phyloP scores from a whole-genome alignment of 2,329 filamentous ascomycete genomes.

The Neopestalotiopsis sp. region DNA sequence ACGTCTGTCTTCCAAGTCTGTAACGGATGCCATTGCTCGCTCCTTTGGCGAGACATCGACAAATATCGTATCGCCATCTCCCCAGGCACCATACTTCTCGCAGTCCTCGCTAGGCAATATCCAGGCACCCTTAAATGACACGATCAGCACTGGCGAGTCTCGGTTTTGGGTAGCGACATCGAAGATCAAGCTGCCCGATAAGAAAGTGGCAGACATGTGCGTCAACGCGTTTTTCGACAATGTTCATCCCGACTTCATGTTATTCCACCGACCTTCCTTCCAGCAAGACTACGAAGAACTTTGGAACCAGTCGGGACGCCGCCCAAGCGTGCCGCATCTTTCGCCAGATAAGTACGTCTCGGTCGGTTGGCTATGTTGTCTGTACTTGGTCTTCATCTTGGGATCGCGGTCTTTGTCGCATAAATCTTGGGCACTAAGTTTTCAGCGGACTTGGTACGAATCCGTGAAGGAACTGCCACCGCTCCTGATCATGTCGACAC shows the following conservation, averaged over 20 bases:
- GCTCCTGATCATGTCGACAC: conserved; percentile 40
- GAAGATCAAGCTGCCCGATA: conserved; percentile 35
- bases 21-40: conserved; percentile 9
- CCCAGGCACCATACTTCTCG: conserved; percentile 8
- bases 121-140: conserved; percentile 12
- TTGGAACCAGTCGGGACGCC: conserved; percentile 30
- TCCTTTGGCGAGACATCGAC: conserved; percentile 21
- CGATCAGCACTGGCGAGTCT: conserved; percentile 25
- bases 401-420: conserved; percentile 44
- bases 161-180: conserved; percentile 26
- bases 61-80: conserved; percentile 21
- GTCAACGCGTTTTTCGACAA: conserved; percentile 44
- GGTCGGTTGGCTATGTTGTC: conserved; percentile 44
- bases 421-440: conserved; percentile 32
- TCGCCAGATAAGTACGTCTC: conserved; percentile 35
- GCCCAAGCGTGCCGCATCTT: background rate
- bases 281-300: conserved; percentile 42
- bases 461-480: conserved; percentile 40
- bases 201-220: conserved; percentile 41
- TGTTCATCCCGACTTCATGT: conserved; percentile 42
- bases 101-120: background rate
- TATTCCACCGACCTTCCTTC: conserved; percentile 46
- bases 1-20: conserved; percentile 8
- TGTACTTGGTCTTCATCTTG: conserved; percentile 46
- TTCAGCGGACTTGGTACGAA: conserved; percentile 39